Conservation (phyloP, 257 asterid genomes). For the Gentiana macrophylla region DNA sequence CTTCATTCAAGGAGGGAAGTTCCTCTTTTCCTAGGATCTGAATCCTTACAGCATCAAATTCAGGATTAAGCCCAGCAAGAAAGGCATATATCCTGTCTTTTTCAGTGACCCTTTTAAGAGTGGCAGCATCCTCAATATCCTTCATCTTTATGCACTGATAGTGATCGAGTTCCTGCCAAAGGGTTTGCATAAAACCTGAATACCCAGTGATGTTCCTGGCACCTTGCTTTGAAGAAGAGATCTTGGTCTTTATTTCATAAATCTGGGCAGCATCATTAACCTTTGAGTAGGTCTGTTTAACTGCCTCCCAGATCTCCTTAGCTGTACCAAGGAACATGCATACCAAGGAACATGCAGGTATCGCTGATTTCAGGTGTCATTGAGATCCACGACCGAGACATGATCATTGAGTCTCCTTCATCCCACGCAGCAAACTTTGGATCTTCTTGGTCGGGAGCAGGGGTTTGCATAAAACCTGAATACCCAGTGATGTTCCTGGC, state of each 20-base stretch:
- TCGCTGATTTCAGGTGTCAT: not conserved
- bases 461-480: no score
- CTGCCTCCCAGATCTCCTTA: not conserved
- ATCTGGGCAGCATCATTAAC: not conserved
- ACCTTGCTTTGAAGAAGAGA: not conserved
- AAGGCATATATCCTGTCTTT: not conserved
- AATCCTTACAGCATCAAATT: not conserved
- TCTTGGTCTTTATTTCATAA: not conserved
- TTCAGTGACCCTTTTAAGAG: not conserved
- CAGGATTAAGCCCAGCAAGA: not conserved
- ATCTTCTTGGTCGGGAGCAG: no score
- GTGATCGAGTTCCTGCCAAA: not conserved
- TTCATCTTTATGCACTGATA: not conserved
- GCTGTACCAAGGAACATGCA: not conserved
- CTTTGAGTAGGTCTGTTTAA: not conserved
- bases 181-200: not conserved
- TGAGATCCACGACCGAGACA: not conserved
- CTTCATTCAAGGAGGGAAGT: not conserved
- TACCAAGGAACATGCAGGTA: not conserved
- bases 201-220: not conserved
- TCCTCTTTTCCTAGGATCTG: not conserved
- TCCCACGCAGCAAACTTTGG: not conserved
- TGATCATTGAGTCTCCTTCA: not conserved
- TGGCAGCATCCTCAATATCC: not conserved
- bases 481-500: no score